phyloP scores from a whole-genome alignment of 352 stramenopile species.

The Pythium graminicola region DNA sequence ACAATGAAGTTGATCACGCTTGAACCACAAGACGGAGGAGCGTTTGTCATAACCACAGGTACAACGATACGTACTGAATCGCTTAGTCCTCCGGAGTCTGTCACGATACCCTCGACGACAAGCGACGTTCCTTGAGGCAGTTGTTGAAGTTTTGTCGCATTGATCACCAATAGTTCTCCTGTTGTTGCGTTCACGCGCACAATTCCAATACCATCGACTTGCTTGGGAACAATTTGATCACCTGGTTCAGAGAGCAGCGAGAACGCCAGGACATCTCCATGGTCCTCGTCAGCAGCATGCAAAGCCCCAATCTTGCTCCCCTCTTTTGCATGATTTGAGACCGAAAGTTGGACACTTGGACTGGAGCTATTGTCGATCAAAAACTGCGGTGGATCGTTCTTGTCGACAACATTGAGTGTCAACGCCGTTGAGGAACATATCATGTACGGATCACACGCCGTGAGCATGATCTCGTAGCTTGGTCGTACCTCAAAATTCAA shows the following conservation, averaged over 20 bases:
- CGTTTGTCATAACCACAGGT: slow-evolving; percentile 14
- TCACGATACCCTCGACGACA: slow-evolving; percentile 8
- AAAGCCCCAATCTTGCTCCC: slow-evolving; percentile 9
- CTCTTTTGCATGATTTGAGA: slow-evolving; percentile 14
- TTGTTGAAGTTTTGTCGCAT: slow-evolving; percentile 14
- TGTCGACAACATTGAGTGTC: slow-evolving; percentile 11
- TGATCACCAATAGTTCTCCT: slow-evolving; percentile 15
- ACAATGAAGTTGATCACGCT: slow-evolving; percentile 8
- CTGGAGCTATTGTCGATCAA: background rate
- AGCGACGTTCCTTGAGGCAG: slow-evolving; percentile 8
- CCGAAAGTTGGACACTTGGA: background rate
- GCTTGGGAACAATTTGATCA: no score
- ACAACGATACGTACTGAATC: slow-evolving; percentile 12
- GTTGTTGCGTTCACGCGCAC: slow-evolving; percentile 16
- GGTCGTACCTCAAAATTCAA: slow-evolving; percentile 19
- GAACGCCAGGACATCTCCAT: slow-evolving; percentile 9
- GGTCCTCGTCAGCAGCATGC: slow-evolving; percentile 18
- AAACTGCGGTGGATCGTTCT: slow-evolving; percentile 21
- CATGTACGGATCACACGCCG: slow-evolving; percentile 23
- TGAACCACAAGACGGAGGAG: slow-evolving; percentile 14
- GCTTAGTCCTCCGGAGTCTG: slow-evolving; percentile 7
- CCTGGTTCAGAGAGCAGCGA: no score
- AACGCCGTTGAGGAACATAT: slow-evolving; percentile 14
- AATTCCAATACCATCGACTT: slow-evolving; percentile 2
- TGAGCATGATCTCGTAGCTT: slow-evolving; percentile 8